A percentile compares a stretch with the other conserved stretches of the same genome.
Evolutionary conservation across 805 yeast genomes (phyloP).

Genomic region (Sugiyamaella americana): DNA sequence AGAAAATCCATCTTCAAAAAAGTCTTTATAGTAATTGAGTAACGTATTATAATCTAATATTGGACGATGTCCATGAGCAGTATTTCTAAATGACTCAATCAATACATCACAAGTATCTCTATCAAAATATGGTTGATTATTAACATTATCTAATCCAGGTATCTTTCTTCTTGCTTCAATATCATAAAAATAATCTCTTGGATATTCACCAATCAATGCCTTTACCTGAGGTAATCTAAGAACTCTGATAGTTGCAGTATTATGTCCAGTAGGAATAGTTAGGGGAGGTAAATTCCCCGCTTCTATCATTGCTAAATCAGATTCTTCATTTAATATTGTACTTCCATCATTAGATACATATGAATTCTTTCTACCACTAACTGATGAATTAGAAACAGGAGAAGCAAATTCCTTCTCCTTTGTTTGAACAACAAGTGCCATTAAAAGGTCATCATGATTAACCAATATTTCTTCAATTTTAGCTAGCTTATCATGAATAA

Average conservation of each 20-base stretch:
- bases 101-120: not conserved
- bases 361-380: not conserved
- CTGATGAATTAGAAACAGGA: not conserved
- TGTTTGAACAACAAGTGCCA: not conserved
- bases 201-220: conserved; percentile 9
- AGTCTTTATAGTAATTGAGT: conserved; percentile 4
- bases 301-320: not conserved
- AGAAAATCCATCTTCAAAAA: not conserved
- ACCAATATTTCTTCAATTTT: not conserved
- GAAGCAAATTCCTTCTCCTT: not conserved
- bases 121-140: not conserved
- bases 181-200: conserved; percentile 9
- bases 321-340: not conserved
- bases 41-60: not conserved
- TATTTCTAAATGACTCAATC: conserved; percentile 1
- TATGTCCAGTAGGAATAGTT: conserved; percentile 11
- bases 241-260: conserved; percentile 10
- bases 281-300: conserved; percentile 7
- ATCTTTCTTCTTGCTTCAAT: conserved; percentile 5
- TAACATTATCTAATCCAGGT: not conserved
- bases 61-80: not conserved
- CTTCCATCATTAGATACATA: not conserved
- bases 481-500: conserved; percentile 1
- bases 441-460: not conserved
- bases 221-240: conserved; percentile 5